Percentiles rank a stretch among this genome's conserved stretches.
These are phyloP conservation scores for Sugiyamaella paludigena DNA, from an alignment of 1,139 yeast species.

Conservation along the genomic window DNA sequence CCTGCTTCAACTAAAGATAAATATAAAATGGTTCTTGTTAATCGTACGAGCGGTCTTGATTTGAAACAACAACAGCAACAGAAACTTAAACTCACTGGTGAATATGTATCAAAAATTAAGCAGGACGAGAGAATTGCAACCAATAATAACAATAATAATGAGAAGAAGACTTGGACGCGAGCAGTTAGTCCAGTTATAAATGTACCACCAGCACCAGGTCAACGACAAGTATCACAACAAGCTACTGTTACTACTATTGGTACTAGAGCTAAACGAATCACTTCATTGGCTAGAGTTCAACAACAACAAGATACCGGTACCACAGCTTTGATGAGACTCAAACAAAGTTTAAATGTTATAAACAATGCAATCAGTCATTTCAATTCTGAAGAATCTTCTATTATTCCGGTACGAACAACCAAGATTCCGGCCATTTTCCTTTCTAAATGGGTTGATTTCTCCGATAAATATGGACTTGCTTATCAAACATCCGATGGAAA, in stretches of 20 bases:
- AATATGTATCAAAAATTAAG: not conserved
- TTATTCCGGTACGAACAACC: not conserved
- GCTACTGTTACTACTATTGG: too few relatives aligned
- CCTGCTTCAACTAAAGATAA: constrained; percentile 90
- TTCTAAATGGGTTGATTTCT: constrained; percentile 97
- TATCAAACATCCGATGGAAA: constrained; percentile 88
- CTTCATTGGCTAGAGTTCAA: too few relatives aligned
- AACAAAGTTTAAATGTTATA: too few relatives aligned
- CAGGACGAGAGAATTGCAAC: not conserved
- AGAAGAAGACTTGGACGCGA: constrained; percentile 6
- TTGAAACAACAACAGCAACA: constrained; percentile 18
- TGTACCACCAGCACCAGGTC: not conserved
- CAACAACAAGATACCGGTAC: too few relatives aligned
- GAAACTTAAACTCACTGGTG: constrained; percentile 5
- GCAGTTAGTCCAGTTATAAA: constrained; percentile 1
- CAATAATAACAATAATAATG: too few relatives aligned
- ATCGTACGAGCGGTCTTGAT: constrained; percentile 13
- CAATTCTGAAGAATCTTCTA: not conserved
- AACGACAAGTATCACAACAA: too few relatives aligned
- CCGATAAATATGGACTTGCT: constrained; percentile 93
- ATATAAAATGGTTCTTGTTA: constrained; percentile 58
- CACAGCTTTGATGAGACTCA: too few relatives aligned
- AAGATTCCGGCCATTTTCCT: constrained; percentile 45
- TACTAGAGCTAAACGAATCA: too few relatives aligned
- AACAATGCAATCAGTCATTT: too few relatives aligned